Base-by-base conservation (phyloP, 805 yeast genomes). In the Ogataea henricii region DNA sequence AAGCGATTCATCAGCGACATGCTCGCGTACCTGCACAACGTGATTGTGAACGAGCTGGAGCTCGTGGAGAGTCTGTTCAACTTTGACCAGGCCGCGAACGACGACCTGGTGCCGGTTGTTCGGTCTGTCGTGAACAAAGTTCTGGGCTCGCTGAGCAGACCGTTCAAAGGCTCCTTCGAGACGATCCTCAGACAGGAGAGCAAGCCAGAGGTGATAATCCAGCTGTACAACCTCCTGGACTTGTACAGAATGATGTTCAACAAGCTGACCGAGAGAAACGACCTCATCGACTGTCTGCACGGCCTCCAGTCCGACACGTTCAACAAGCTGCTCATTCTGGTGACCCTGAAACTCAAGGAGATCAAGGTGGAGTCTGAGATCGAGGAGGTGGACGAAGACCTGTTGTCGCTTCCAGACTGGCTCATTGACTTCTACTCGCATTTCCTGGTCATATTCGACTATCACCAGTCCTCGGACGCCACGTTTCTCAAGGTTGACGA, bases 41-140 rank as follows among this genome's bases (percentile, higher is more conserved):
- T 88, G 4, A 83, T 90, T 25, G 96, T 90, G 3, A 88, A 89
- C 66, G 99, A 94, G 65, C 76, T 82, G 34, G 99, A 94, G 60
- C 74, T 85, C 25, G 75, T 92, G 4, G 74, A 75, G 7, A 74
- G 82, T 16, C 67, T 92, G 43, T 83, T 92, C 46, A 75, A 76
- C 39, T 60, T 66, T 35, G 68, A 65, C 26, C 66, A 59, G 42
- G 35, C 54, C 2, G 48, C 56, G 9, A 53, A 58, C 20, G 45
- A 54, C 9, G 61, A 58, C 29, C 46, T 59, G 16, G 49, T 56
- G 10, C 49, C 53, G 23, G 59, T 65, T 16, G 59, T 67, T 25
- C 54, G 55, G 16, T 63, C 69, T 2, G 70, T 80, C 12, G 74
- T 79, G 4, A 78, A 78, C 45, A 69, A 70, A 39, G 76, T 80